Evolutionary conservation across 73 alveolate species (phyloP).

Genomic region (Symbiodinium natans): DNA sequence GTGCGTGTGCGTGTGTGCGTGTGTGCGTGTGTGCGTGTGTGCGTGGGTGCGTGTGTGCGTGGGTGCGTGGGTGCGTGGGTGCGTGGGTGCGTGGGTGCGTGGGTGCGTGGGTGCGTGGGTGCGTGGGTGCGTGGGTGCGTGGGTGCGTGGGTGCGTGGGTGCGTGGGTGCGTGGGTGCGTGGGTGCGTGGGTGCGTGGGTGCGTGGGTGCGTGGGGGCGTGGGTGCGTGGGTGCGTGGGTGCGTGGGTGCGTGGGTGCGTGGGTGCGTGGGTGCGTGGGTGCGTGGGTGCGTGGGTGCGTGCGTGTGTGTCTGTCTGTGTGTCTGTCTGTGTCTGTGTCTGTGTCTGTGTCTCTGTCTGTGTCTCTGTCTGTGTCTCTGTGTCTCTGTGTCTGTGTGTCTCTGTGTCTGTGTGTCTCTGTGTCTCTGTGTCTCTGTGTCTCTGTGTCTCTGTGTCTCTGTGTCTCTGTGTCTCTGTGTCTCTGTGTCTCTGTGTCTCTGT

Average conservation of each 20-base stretch:
- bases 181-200: background rate
- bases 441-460: background rate
- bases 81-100: background rate
- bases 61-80: too few relatives aligned
- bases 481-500: background rate
- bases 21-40: background rate
- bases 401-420: background rate
- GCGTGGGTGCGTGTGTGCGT: too few relatives aligned
- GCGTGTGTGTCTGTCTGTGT: background rate
- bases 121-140: background rate
- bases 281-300: background rate
- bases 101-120: background rate
- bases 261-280: background rate
- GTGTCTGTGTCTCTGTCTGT: background rate
- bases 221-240: background rate
- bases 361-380: background rate
- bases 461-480: background rate
- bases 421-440: background rate
- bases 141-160: background rate
- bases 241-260: background rate
- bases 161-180: background rate
- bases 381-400: background rate
- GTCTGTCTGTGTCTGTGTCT: background rate
- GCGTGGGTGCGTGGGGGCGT: background rate
- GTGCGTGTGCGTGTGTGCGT: background rate